These are phyloP conservation scores for Nemania sp. DNA, from an alignment of 2,329 filamentous ascomycete species.

Conservation along the genomic window DNA sequence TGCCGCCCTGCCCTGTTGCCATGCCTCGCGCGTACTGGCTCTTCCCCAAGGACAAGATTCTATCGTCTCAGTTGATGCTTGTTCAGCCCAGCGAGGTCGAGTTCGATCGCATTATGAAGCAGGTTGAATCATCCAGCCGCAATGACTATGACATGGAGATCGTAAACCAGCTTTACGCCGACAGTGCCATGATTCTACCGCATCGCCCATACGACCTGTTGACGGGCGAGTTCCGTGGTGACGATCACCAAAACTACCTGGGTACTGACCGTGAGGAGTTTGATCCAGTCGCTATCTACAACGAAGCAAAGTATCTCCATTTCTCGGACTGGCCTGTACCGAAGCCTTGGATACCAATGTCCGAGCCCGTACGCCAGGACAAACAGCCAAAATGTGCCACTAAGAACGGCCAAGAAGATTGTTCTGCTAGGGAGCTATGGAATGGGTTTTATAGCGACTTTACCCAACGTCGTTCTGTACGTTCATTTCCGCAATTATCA, in stretches of 20 bases:
- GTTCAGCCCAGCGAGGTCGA: slow-evolving; percentile 68
- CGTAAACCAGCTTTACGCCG: slow-evolving; percentile 70
- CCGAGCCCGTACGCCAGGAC: slow-evolving; percentile 44
- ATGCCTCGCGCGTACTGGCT: slow-evolving; percentile 81
- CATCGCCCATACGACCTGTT: slow-evolving; percentile 72
- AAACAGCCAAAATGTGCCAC: slow-evolving; percentile 51
- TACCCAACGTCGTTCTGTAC: slow-evolving; percentile 47
- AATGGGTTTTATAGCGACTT: slow-evolving; percentile 54
- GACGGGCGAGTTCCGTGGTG: slow-evolving; percentile 70
- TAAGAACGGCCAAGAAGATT: slow-evolving; percentile 49
- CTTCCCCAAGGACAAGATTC: slow-evolving; percentile 61
- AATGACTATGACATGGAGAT: slow-evolving; percentile 75
- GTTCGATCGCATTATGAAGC: slow-evolving; percentile 55
- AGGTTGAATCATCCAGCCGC: slow-evolving; percentile 49
- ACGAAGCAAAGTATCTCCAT: slow-evolving; percentile 75
- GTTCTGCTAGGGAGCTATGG: slow-evolving; percentile 51
- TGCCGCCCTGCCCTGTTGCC: slow-evolving; percentile 70
- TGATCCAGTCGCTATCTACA: slow-evolving; percentile 66
- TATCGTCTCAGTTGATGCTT: slow-evolving; percentile 73
- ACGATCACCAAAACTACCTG: slow-evolving; percentile 61
- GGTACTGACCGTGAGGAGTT: slow-evolving; percentile 60
- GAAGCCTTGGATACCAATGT: slow-evolving; percentile 62
- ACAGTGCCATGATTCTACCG: slow-evolving; percentile 70
- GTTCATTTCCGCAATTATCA: slow-evolving; percentile 22
- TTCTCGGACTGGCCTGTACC: slow-evolving; percentile 79